Conservation (phyloP, 116 monocot species). For the Papilionanthe hybrid region DNA sequence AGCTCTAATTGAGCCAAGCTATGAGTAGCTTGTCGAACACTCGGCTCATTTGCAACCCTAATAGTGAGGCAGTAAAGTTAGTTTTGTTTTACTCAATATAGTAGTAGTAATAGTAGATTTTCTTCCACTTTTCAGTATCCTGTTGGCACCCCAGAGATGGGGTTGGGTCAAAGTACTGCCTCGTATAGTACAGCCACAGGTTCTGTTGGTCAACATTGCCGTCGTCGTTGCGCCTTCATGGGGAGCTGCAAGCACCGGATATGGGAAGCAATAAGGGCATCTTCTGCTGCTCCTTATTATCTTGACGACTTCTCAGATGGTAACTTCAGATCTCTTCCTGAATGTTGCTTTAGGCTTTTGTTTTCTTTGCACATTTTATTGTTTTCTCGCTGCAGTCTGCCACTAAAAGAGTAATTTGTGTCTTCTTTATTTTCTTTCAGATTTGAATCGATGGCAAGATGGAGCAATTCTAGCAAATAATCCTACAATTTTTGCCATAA, state of each 20-base stretch:
- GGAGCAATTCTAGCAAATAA: slow-evolving; percentile 99
- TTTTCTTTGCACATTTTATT: background rate
- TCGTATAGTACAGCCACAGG: slow-evolving; percentile 20
- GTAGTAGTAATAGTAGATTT: background rate
- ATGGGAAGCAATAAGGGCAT: slow-evolving; percentile 99
- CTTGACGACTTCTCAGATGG: slow-evolving; percentile 98
- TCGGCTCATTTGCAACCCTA: background rate
- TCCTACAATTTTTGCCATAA: slow-evolving; percentile 91
- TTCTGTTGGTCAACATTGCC: slow-evolving; percentile 35
- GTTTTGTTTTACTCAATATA: background rate
- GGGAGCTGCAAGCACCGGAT: slow-evolving; percentile 95
- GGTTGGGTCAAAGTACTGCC: slow-evolving; percentile 50
- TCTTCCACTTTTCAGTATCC: slow-evolving; percentile 54
- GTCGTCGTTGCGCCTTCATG: slow-evolving; percentile 60
- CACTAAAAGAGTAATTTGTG: background rate
- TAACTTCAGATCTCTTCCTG: slow-evolving; percentile 20
- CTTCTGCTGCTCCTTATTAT: slow-evolving; percentile 99
- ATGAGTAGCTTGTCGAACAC: no score
- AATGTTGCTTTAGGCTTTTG: background rate
- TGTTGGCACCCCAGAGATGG: slow-evolving; percentile 73
- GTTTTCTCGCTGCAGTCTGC: background rate
- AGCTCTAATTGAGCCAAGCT: no score
- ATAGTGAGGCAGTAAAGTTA: background rate
- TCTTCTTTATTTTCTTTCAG: slow-evolving; percentile 27
- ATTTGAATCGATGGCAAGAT: slow-evolving; percentile 96